Evolutionary conservation across 768 basidiomycete genomes (phyloP).

Genomic region (Leccinum rimulosum): DNA sequence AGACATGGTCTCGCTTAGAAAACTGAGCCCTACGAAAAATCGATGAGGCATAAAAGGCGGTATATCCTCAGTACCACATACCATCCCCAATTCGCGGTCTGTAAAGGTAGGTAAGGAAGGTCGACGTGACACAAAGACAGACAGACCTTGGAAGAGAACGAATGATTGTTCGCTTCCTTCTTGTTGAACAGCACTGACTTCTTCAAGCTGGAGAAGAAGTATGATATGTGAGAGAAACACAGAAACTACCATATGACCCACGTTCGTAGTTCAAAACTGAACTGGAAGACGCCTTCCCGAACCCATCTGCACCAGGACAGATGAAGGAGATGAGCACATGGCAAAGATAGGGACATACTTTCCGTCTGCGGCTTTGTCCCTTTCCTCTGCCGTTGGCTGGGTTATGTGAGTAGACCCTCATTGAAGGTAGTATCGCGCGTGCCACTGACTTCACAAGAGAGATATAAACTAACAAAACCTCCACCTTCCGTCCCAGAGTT

Average conservation of each 20-base stretch:
- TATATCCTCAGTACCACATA: slow-evolving; percentile 29
- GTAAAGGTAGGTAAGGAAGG: slow-evolving; percentile 11
- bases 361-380: slow-evolving; percentile 60
- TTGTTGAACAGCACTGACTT: slow-evolving; percentile 54
- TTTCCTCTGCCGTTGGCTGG: slow-evolving; percentile 78
- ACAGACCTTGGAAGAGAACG: slow-evolving; percentile 68
- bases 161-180: slow-evolving; percentile 82
- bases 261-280: slow-evolving; percentile 81
- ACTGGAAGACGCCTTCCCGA: slow-evolving; percentile 84
- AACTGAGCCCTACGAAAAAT: slow-evolving; percentile 64
- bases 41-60: neutral
- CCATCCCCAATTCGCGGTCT: slow-evolving; percentile 92
- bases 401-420: slow-evolving; percentile 7
- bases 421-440: neutral
- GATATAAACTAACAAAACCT: slow-evolving; percentile 69
- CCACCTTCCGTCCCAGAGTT: slow-evolving; percentile 70
- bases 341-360: slow-evolving; percentile 38
- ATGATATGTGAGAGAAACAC: neutral
- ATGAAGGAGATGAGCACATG: neutral
- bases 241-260: slow-evolving; percentile 20
- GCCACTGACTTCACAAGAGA: slow-evolving; percentile 72
- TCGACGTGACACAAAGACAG: neutral
- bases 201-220: slow-evolving; percentile 31
- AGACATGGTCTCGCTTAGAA: slow-evolving; percentile 68
- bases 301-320: slow-evolving; percentile 54